Base-by-base conservation (phyloP, 768 basidiomycete species). In the Clitopilus passeckerianus region DNA sequence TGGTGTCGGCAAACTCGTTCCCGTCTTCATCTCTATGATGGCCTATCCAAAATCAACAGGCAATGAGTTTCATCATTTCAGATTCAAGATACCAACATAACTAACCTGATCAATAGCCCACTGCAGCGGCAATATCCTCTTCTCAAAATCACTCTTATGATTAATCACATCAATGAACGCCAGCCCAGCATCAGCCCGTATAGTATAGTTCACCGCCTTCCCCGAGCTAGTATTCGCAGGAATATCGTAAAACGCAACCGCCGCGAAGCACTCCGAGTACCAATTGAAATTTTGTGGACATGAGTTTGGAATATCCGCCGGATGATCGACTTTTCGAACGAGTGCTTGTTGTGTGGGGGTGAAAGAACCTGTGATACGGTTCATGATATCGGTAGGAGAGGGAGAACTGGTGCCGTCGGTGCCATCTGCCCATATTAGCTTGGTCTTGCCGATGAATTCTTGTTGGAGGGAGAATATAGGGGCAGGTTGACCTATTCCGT, bases 211-310 rank as follows among this genome's bases (percentile, higher is more conserved):
- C 63, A 89, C 65, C 6, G 79, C 70, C 9, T 60, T 68, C n/a
- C 67, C 65, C 16, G 66, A 59, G 59, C 64, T 67, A 10, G 65
- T 66, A 15, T 73, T 70, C 0, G 71, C 63, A 1, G 87, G 85
- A 30, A 90, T 74, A 52, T 80, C 76, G 62, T 80, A 76, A 70
- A 93, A 90, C 0, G 79, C 72, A 14, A 93, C 69, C 1, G 77
- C 90, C 1, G 84, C 88, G 64, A 80, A 93, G 67, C 91, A 93
- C 59, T 83, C 75, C 1, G 89, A 90, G 55, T 83, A 78, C 7
- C 78, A 64, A 54, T 88, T 85, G 73, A 89, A 91, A 72, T 92
- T 93, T 66, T 88, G 83, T 7, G 85, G 89, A 66, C 91, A 93
- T 34, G 73, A 68, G 0, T 73, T 62, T 0, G 82, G 77, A 14